Evolutionary conservation across 352 stramenopile genomes (phyloP), one percentile per base, ranked within the genome.

Genomic region (Pythium grandisporangium): DNA sequence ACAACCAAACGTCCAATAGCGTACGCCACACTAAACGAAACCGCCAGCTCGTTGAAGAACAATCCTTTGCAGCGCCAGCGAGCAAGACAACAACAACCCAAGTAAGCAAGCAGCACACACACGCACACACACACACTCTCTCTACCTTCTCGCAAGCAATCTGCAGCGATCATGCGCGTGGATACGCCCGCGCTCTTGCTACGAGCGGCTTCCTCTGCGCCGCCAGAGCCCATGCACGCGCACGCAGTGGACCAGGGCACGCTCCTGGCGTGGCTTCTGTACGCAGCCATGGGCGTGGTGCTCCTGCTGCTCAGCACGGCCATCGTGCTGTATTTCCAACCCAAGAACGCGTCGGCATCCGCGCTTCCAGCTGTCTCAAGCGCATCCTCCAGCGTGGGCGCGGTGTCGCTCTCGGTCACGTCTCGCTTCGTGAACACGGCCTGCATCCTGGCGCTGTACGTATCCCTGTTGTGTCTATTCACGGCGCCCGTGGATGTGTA

Each of bases 401-500:
- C 72, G 1, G 62, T 67, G 37, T 67, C 71, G 16, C 57, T 85
- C 37, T 61, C 72, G 16, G 54, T 86, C 26, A 79, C 73, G 8
- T 90, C 73, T 13, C 66, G 70, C 27, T 80, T 86, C 21, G 72
- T 87, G 30, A 87, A 72, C 30, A 43, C 48, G 40, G 67, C 84
- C n/a, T 85, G 72, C 49, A 70, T 87, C 26, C 20, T 70, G 20
- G 67, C 74, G 38, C 66, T 93, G 4, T 88, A 84, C 38, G 37
- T 86, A 26, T 61, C 79, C 41, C 45, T 93, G 4, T 45, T 90
- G 21, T 88, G 74, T 27, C 56, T 93, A 10, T 87, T 90, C 47
- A 89, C 73, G 0, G 70, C 77, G 13, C 79, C 79, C 6, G 65
- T 90, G 30, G 79, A 93, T 37, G 74, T 93, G 5, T 93, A 72